Base-by-base conservation (phyloP, 371 early-diverging fungal genomes). In the Haplosporangium sp. region DNA sequence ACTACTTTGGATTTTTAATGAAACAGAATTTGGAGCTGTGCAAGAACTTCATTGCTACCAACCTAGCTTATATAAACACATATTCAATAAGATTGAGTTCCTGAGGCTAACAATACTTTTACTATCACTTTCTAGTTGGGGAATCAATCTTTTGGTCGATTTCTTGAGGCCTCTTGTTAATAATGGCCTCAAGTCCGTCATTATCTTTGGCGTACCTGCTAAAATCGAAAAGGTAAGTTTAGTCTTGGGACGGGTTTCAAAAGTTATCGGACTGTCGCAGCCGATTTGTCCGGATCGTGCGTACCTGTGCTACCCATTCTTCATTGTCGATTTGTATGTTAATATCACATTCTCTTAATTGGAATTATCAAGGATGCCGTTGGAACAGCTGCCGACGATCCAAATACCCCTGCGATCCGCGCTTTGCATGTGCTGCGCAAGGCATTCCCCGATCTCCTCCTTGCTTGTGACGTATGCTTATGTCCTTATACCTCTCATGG, bases 401-500 rank as follows among this genome's bases (percentile, higher is more conserved):
- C 92, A n/a, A 74, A 92, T 19, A 94, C 95, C 2, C 97, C 97
- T 6, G 95, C 96, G 35, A 94, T 98, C 63, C 88, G 88, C 58
- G 95, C 97, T 13, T 86, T 97, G 72, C 85, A 89, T 60, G 74
- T 96, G 27, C 84, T 99, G 61, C 91, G 95, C 59, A 74, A 86
- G 20, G 84, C 86, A 39, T 99, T 94, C 85, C 97, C 98, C 0
- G 76, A 88, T 6, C 83, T 99, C 13, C 89, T 95, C 55, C 91
- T 99, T 27, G 94, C 94, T 19, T 96, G 96, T 84, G 99, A 99
- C 83, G 92, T 98, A n/a, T 99, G 99, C 74, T 85, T 99, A 10
- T 99, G 99, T 85, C 97, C 94, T 56, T 99, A 95, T 86, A 98
- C 99, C 3, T 87, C 87, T 20, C 98, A 98, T 85, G 99, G 99